Conservation (phyloP, 2,329 filamentous ascomycete species). For the Tolypocladium nubicola region DNA sequence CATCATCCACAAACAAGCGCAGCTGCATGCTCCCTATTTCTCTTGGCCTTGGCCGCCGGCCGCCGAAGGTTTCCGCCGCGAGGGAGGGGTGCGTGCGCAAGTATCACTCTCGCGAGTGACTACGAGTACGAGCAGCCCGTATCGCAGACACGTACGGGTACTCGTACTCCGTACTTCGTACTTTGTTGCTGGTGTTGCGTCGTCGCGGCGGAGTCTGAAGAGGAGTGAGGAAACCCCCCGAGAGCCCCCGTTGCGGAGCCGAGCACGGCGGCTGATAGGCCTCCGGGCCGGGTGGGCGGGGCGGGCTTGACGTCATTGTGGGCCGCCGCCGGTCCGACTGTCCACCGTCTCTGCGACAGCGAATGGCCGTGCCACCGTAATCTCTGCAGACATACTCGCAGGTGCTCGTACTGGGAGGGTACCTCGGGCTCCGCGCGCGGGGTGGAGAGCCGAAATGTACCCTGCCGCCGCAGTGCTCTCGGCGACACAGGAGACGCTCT, state of each 20-base stretch:
- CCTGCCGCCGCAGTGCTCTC: too few species aligned
- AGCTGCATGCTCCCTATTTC: not conserved
- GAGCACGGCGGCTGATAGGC: conserved; percentile 17
- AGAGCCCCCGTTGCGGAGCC: conserved; percentile 11
- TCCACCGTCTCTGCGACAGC: not conserved
- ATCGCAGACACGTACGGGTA: not conserved
- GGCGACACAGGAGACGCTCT: not conserved
- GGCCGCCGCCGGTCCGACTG: conserved; percentile 5
- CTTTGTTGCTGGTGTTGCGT: not conserved
- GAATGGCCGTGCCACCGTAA: not conserved
- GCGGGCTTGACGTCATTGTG: conserved; percentile 18
- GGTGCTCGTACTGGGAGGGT: not conserved
- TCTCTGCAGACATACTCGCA: not conserved
- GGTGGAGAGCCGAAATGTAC: not conserved
- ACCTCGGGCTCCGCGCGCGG: not conserved
- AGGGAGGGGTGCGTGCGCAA: not conserved
- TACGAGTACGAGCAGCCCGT: not conserved
- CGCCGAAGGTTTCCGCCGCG: not conserved
- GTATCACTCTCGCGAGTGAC: not conserved
- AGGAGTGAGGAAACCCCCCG: not conserved
- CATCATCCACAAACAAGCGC: not conserved
- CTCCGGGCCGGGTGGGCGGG: conserved; percentile 10
- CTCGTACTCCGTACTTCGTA: too few species aligned
- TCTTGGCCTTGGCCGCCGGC: not conserved
- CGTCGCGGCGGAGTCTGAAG: not conserved